Conservation (phyloP, 371 early-diverging fungal genomes). For the Mortierella sp. region DNA sequence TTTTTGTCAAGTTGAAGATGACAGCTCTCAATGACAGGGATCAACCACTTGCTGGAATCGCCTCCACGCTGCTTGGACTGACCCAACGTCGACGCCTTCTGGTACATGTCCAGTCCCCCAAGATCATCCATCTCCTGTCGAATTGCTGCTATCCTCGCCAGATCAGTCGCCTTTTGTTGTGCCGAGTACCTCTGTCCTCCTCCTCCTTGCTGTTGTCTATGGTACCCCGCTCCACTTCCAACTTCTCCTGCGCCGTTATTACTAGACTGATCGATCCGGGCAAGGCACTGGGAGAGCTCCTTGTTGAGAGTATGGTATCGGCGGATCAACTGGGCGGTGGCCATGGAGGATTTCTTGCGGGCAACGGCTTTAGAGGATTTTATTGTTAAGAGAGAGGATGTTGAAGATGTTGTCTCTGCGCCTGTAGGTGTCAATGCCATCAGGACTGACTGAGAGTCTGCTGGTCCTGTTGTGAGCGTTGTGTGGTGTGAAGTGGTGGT, state of each 20-base stretch:
- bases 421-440: conserved; percentile 39
- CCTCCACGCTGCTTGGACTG: conserved; percentile 88
- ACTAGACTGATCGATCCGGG: conserved; percentile 26
- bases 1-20: conserved; percentile 40
- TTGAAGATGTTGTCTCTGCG: conserved; percentile 45
- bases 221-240: background rate
- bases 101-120: conserved; percentile 93
- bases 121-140: conserved; percentile 80
- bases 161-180: conserved; percentile 24
- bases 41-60: conserved; percentile 89
- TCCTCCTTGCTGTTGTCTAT: background rate
- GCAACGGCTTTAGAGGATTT: conserved; percentile 36
- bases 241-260: background rate
- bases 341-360: conserved; percentile 49
- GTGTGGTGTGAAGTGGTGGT: background rate
- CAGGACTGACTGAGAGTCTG: conserved; percentile 31
- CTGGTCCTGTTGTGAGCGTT: background rate
- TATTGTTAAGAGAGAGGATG: conserved; percentile 44
- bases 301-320: conserved; percentile 84
- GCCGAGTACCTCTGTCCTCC: background rate
- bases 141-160: conserved; percentile 60
- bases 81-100: conserved; percentile 85
- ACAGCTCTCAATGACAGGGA: conserved; percentile 63
- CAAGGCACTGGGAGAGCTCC: conserved; percentile 67
- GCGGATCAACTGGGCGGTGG: conserved; percentile 78